Base-by-base conservation (phyloP, 352 stramenopile species). In the Globisporangium okanoganense region DNA sequence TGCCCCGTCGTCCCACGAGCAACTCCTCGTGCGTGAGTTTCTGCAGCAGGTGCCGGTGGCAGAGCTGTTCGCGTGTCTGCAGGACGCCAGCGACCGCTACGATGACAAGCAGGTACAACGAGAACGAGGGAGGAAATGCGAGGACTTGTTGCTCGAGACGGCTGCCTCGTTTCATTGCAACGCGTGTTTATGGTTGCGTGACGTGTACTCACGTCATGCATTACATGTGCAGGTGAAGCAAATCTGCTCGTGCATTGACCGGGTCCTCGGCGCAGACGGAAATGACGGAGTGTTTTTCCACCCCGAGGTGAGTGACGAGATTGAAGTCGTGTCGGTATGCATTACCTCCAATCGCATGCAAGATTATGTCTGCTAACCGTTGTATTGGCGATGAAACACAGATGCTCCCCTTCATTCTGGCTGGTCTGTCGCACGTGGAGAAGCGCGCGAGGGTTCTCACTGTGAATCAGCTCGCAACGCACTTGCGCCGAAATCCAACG, bases 231-330 rank as follows among this genome's bases (percentile, higher is more conserved):
- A 94, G 85, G 78, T 94, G 2, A 88, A 88, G 48, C 67, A 76
- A n/a, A 71, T 68, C 35, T 95, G 86, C 51, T 66, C 71, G 54
- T 92, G 82, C 47, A 89, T 95, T 27, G 81, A 90, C n/a, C 84
- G 83, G 25, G 79, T 95, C 49, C 57, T 95, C 29, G 61, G 72
- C 25, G 74, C 79, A 5, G 71, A 83, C 54, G 73, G 67, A 44
- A 78, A 79, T 31, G 78, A 74, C 49, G 65, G 61, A 13, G 64
- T 89, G 58, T 92, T 95, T 67, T 95, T 91, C 69, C 70, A 86
- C 33, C 64, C 72, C 65, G 80, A 95, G 48, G 79, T 69, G 51
- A 27, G 56, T 33, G 16, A 38, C 5, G 38, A 33, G 29, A 7
- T 33, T 33, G n/a, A n/a, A n/a, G n/a, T 33, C 6, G 6, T 33